Percentiles rank a stretch among this genome's conserved stretches.
Evolutionary conservation across 768 basidiomycete genomes (phyloP).

Genomic region (Rhodosporidiobolus sp.): DNA sequence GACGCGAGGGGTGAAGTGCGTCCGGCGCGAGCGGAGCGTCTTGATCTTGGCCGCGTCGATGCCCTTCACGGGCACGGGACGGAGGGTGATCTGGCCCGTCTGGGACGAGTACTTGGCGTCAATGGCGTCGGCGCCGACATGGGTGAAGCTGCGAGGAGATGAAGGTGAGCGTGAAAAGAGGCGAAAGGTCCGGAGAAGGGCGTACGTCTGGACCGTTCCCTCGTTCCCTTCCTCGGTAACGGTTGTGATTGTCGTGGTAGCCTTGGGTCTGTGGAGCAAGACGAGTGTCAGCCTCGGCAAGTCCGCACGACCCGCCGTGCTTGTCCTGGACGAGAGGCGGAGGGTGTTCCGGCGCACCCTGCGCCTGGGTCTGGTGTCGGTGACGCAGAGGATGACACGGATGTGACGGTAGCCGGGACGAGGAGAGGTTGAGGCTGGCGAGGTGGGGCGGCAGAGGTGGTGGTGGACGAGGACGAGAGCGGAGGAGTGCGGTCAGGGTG

Average conservation of each 20-base stretch:
- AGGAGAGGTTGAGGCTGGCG: background rate
- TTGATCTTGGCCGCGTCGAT: conserved; percentile 9
- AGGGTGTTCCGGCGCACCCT: too few species aligned
- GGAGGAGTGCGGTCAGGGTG: background rate
- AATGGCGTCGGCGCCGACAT: conserved; percentile 5
- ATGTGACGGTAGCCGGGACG: background rate
- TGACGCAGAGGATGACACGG: too few species aligned
- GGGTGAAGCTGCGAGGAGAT: conserved; percentile 9
- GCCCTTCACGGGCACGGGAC: conserved; percentile 20
- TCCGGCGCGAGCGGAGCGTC: background rate
- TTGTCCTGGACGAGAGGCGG: too few species aligned
- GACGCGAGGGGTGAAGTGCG: conserved; percentile 70
- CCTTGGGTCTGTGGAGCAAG: background rate
- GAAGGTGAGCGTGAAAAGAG: background rate
- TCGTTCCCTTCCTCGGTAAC: background rate
- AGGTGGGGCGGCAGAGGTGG: background rate
- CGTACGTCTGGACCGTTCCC: conserved; percentile 10
- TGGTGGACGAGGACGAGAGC: background rate
- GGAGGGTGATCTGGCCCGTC: conserved; percentile 1
- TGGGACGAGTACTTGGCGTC: background rate
- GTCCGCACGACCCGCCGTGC: too few species aligned
- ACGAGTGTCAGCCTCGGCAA: background rate
- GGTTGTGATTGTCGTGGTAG: conserved; percentile 21
- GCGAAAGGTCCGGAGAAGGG: too few species aligned
- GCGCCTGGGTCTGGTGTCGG: too few species aligned